Conservation (phyloP, 1,139 yeast genomes). For the Saccharomycopsis crataegensis region DNA sequence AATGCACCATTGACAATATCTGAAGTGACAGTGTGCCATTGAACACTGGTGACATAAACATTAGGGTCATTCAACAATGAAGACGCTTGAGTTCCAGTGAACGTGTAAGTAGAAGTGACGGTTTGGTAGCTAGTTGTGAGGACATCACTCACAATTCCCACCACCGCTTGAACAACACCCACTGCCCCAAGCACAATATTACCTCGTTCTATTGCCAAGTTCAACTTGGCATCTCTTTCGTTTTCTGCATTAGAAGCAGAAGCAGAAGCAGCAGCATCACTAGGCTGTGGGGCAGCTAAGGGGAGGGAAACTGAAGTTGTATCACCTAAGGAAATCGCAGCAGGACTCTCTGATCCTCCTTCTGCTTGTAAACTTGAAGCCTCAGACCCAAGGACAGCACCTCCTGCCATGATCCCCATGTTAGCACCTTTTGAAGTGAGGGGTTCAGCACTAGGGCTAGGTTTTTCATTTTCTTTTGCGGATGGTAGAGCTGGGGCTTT, state of each 20-base stretch:
- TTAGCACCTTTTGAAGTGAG: neutral
- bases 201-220: conserved; percentile 11
- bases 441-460: neutral
- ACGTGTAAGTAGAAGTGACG: conserved; percentile 1
- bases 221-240: conserved; percentile 4
- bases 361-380: neutral
- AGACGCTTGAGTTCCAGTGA: conserved; percentile 2
- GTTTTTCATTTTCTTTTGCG: neutral
- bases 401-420: conserved; percentile 1
- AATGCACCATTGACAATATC: too few species aligned
- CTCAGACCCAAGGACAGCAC: conserved; percentile 3
- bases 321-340: neutral
- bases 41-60: conserved; percentile 4
- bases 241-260: neutral
- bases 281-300: neutral
- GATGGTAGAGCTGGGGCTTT: neutral
- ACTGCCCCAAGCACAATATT: conserved; percentile 15
- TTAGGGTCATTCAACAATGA: neutral
- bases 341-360: neutral
- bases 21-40: neutral
- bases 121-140: conserved; percentile 6
- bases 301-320: neutral
- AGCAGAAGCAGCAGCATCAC: neutral
- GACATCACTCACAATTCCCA: conserved; percentile 6
- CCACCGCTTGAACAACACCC: conserved; percentile 15